Evolutionary conservation across 805 yeast species (phyloP), one percentile per base, ranked within the genome.

Genomic region (Cyberlindnera americana): DNA sequence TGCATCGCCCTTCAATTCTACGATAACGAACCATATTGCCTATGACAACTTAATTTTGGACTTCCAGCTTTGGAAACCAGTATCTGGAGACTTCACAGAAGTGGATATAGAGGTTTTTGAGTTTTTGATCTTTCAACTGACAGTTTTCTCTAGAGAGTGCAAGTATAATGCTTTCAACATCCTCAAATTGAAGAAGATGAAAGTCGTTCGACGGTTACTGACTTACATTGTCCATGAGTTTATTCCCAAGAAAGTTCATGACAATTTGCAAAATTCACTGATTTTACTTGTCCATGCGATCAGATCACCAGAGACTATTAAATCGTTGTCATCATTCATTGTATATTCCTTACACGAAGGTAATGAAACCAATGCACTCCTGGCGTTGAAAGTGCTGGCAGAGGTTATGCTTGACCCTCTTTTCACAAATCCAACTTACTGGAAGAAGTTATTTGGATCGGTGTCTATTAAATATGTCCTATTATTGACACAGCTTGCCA

Each of bases 401-500:
- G 49, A 47, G 6, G 49, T 55, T 1, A 54, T 67, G 9, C 48
- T 66, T 19, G 66, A 67, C 26, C 62, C 66, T 8, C 34, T 75
- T 7, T 57, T 65, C 45, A 44, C 70, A 41, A 57, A 73, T 56
- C 42, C 72, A 27, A 49, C 70, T 45, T 75, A 73, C 27, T 53
- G 72, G 19, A 56, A 73, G 60, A 55, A 72, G 60, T 50, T 70
- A 60, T 50, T 72, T 69, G 70, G 78, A 33, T 66, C 81, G 0
- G 66, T 85, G 3, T 74, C 86, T 1, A 68, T 81, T 6, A 83
- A 81, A 52, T 81, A 90, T 83, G 63, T 84, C 9, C 61, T 84
- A 10, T 55, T 83, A 12, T 54, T 83, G 11, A 61, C 74, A 37
- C 67, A 67, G 52, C 68, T 37, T 46, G 66, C 22, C 54, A 62